phyloP scores from a whole-genome alignment of 1,284 basidiomycete genomes.

The Cutaneotrichosporon cavernicola region DNA sequence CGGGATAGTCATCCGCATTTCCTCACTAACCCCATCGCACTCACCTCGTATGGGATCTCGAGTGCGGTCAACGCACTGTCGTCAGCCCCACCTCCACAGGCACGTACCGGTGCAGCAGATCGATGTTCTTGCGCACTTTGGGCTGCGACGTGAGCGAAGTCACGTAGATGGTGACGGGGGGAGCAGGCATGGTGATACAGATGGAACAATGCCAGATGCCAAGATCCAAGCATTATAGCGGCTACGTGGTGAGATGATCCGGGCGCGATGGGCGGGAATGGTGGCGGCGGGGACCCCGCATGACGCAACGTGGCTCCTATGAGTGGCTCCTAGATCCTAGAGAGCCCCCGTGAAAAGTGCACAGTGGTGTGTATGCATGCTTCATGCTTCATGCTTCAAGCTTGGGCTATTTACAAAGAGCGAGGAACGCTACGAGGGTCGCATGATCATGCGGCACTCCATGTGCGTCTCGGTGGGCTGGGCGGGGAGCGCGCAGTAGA shows the following conservation, averaged over 20 bases:
- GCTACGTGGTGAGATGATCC: neutral
- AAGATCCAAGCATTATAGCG: neutral
- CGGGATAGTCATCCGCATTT: too few relatives aligned
- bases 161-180: conserved; percentile 42
- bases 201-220: neutral
- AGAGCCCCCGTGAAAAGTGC: neutral
- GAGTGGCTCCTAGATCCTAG: conserved; percentile 1
- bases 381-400: conserved; percentile 11
- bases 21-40: conserved; percentile 4
- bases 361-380: conserved; percentile 6
- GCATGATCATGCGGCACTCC: conserved; percentile 60
- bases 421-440: conserved; percentile 54
- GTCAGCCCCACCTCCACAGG: conserved; percentile 5
- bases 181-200: conserved; percentile 32
- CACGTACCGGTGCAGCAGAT: conserved; percentile 45
- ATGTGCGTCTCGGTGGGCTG: conserved; percentile 71
- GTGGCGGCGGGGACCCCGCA: conserved; percentile 2
- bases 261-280: neutral
- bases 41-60: conserved; percentile 49
- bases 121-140: conserved; percentile 46
- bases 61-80: conserved; percentile 26
- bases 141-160: conserved; percentile 42
- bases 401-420: neutral
- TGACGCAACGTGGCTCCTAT: neutral
- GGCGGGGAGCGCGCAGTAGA: conserved; percentile 72